Evolutionary conservation across 768 basidiomycete genomes (phyloP), one percentile per base, ranked within the genome.

Genomic region (Boletus reticuloceps): DNA sequence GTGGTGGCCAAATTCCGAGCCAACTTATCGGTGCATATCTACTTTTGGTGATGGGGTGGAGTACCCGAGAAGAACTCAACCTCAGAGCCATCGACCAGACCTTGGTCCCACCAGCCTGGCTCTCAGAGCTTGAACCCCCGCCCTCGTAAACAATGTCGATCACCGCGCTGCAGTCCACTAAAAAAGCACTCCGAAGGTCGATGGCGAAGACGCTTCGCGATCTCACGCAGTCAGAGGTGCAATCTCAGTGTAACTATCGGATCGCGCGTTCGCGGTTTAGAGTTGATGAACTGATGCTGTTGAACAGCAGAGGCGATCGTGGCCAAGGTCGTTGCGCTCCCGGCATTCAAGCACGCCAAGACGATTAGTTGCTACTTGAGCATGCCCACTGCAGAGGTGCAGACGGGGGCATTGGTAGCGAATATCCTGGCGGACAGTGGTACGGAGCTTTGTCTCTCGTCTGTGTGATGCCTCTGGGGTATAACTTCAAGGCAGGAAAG

Each of bases 351-450:
- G 36, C 63, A 63, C 38, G 78, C 77, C 48, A 76, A 69, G 48
- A 74, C 75, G 6, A 67, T 91, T 31, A 84, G 88, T 72, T 92
- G 90, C 68, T 92, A 87, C 67, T 75, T 92, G 40, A 91, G 83
- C 69, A 91, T 92, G 90, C 87, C 88, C 12, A 67, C 78, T 2
- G 86, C 79, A 5, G 90, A 92, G 62, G 75, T 84, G 25, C 78
- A 85, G 61, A 91, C 90, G 0, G 64, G 76, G 5, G 63, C 65
- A 0, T 58, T 91, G 36, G 76, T 82, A 12, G 66, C 76, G 12
- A 74, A 74, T 14, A 78, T 91, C 51, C 66, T 91, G n/a, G 64
- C 73, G 20, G 68, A 69, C 61, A 50, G 72, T 11, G 83, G 89
- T 89, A 55, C 42, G 81, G 46, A 2, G 14, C 4, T 11, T 16